A percentile compares a stretch with the other conserved stretches of the same genome.
These are phyloP conservation scores for Suillus paluster DNA, from an alignment of 768 basidiomycete species.

Conservation along the genomic window DNA sequence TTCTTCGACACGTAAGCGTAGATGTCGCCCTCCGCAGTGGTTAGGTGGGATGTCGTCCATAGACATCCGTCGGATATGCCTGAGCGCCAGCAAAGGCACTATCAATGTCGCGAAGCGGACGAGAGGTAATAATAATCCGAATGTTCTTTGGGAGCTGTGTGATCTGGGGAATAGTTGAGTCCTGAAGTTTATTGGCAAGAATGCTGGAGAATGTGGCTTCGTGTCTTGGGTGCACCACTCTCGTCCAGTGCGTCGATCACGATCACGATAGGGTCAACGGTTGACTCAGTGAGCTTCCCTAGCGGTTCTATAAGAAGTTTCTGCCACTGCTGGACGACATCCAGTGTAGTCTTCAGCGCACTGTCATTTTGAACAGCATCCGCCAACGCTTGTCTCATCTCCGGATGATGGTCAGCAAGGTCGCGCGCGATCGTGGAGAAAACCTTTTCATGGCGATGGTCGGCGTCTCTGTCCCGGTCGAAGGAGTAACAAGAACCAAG, in stretches of 20 bases:
- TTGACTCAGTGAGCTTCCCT: neutral
- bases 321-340: constrained; percentile 4
- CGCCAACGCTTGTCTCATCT: neutral
- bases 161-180: neutral
- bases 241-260: constrained; percentile 30
- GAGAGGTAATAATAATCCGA: constrained; percentile 15
- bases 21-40: neutral
- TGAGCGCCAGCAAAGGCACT: neutral
- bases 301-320: neutral
- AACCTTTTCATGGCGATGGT: constrained; percentile 9
- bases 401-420: constrained; percentile 10
- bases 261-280: constrained; percentile 17
- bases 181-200: neutral
- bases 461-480: constrained; percentile 4
- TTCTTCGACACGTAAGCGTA: neutral
- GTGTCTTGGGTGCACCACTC: constrained; percentile 10
- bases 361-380: neutral
- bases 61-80: neutral
- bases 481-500: constrained; percentile 19
- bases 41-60: neutral
- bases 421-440: constrained; percentile 27
- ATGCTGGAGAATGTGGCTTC: neutral
- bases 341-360: neutral
- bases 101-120: neutral
- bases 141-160: constrained; percentile 7